These are phyloP conservation scores for Raffaelea arxii DNA, from an alignment of 2,329 filamentous ascomycete genomes.

Conservation along the genomic window DNA sequence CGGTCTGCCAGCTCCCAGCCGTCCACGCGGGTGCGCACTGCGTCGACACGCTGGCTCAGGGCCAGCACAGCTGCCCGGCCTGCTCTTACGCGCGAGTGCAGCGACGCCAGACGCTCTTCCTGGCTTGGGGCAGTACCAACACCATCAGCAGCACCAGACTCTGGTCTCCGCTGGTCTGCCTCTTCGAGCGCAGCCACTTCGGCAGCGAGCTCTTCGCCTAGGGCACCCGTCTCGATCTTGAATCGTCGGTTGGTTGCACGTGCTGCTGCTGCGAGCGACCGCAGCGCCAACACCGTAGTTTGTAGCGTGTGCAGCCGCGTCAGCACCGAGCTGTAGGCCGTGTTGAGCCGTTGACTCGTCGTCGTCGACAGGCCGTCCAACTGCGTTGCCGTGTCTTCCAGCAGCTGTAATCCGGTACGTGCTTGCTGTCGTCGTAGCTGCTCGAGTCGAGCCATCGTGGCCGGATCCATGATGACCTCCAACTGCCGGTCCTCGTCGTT, in stretches of 20 bases:
- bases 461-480: neutral
- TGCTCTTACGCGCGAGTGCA: constrained; percentile 51
- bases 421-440: constrained; percentile 7
- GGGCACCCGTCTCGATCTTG: constrained; percentile 44
- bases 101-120: constrained; percentile 48
- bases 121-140: constrained; percentile 57
- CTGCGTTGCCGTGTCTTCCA: constrained; percentile 7
- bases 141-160: constrained; percentile 21
- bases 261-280: constrained; percentile 55
- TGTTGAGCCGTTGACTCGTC: constrained; percentile 58
- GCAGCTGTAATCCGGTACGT: constrained; percentile 7
- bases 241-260: constrained; percentile 50
- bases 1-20: constrained; percentile 57
- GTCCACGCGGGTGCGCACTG: constrained; percentile 54
- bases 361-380: constrained; percentile 34
- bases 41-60: constrained; percentile 54
- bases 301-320: constrained; percentile 58
- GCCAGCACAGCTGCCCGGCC: constrained; percentile 50
- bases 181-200: constrained; percentile 33
- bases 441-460: constrained; percentile 2
- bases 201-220: constrained; percentile 48
- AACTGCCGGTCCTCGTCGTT: too few relatives aligned
- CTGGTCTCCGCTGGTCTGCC: neutral
- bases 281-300: constrained; percentile 53
- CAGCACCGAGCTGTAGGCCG: constrained; percentile 64